Percentiles rank a stretch among this genome's conserved stretches.
Evolutionary conservation across 495 filamentous ascomycete species (phyloP).

Genomic region (Penicillium cataractarum): DNA sequence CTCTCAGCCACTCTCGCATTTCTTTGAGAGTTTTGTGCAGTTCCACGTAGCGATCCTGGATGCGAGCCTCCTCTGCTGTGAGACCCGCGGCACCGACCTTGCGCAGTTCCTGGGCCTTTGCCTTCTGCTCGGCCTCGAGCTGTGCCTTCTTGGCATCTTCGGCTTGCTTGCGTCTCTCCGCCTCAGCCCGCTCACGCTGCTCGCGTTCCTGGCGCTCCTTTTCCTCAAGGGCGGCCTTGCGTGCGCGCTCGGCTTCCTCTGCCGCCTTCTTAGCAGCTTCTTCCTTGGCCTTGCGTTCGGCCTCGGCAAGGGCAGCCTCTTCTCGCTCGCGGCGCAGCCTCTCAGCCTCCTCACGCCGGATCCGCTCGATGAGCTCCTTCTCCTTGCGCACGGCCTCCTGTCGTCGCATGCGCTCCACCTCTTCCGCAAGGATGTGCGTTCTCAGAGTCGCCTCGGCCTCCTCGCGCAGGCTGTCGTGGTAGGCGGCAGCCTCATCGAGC

Average conservation of each 20-base stretch:
- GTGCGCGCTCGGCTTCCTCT: slow-evolving; percentile 46
- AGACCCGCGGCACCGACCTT: slow-evolving; percentile 31
- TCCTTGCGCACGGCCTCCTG: slow-evolving; percentile 43
- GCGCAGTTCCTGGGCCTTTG: slow-evolving; percentile 32
- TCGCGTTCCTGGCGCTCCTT: slow-evolving; percentile 60
- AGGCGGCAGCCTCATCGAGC: slow-evolving; percentile 61
- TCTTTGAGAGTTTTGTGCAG: slow-evolving; percentile 76
- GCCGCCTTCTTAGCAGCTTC: slow-evolving; percentile 44
- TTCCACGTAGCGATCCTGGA: slow-evolving; percentile 64
- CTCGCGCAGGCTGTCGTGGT: slow-evolving; percentile 66
- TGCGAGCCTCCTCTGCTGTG: slow-evolving; percentile 40
- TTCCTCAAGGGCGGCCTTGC: slow-evolving; percentile 49
- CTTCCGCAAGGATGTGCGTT: slow-evolving; percentile 40
- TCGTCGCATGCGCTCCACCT: slow-evolving; percentile 38
- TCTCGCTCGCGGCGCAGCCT: slow-evolving; percentile 39
- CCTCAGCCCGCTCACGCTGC: slow-evolving; percentile 42
- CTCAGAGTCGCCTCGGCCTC: slow-evolving; percentile 54
- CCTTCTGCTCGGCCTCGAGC: slow-evolving; percentile 38
- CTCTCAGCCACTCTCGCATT: slow-evolving; percentile 60
- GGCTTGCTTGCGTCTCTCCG: slow-evolving; percentile 43
- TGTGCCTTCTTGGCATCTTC: slow-evolving; percentile 42
- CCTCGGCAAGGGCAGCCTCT: slow-evolving; percentile 45
- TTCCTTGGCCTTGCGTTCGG: slow-evolving; percentile 47
- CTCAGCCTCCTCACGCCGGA: slow-evolving; percentile 45
- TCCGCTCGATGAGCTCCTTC: slow-evolving; percentile 41